phyloP scores from a whole-genome alignment of 2,329 filamentous ascomycete genomes.

The Metarhizium album region DNA sequence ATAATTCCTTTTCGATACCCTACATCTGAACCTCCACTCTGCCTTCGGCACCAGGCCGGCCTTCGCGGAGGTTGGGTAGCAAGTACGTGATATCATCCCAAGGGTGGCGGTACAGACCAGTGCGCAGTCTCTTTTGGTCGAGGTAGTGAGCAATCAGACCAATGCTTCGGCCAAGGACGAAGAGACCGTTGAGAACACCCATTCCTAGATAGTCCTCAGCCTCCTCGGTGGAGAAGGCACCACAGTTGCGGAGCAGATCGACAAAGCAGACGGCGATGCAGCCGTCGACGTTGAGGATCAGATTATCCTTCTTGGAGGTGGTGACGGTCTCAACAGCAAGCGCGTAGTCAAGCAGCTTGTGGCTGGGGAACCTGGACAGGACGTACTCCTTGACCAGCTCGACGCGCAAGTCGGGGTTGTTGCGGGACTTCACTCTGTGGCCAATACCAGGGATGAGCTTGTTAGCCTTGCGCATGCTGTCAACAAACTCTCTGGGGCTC shows the following conservation, averaged over 20 bases:
- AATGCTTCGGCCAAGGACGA: constrained; percentile 93
- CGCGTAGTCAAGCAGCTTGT: constrained; percentile 98
- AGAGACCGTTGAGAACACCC: constrained; percentile 98
- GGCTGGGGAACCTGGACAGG: constrained; percentile 90
- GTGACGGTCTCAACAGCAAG: constrained; percentile 96
- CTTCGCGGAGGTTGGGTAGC: constrained; percentile 66
- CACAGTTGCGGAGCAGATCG: constrained; percentile 93
- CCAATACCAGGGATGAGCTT: constrained; percentile 99
- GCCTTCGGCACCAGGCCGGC: constrained; percentile 65
- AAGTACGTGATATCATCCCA: constrained; percentile 98
- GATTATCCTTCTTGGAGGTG: constrained; percentile 99
- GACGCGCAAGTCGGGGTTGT: constrained; percentile 99
- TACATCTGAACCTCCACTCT: constrained; percentile 82
- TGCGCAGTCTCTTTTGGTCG: constrained; percentile 98
- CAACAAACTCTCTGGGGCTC: constrained; percentile 96
- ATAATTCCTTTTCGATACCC: constrained; percentile 10
- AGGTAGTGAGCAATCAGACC: constrained; percentile 99
- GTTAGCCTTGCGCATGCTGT: constrained; percentile 99
- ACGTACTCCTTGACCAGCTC: constrained; percentile 99
- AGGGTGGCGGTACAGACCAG: constrained; percentile 96
- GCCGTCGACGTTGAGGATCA: constrained; percentile 98
- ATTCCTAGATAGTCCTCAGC: constrained; percentile 98
- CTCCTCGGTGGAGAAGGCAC: constrained; percentile 91
- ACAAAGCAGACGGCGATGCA: constrained; percentile 99
- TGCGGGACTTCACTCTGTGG: constrained; percentile 98